Base-by-base conservation (phyloP, 2,329 filamentous ascomycete genomes). In the Trematosphaeria pertusa region DNA sequence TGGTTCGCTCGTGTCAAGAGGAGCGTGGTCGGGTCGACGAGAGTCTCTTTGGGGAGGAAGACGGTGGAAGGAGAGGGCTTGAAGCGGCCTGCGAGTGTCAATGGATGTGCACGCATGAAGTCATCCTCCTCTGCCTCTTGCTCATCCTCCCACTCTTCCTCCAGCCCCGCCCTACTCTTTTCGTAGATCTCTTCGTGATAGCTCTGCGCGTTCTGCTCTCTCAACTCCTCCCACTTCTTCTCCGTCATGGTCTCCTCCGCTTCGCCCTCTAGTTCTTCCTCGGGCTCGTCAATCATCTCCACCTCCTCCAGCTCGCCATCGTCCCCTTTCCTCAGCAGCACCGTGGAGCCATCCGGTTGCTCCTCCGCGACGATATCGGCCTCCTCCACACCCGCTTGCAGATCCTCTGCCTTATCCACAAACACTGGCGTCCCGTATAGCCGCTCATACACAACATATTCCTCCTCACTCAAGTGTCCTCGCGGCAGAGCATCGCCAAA, bases 401-500 rank as follows among this genome's bases (percentile, higher is more conserved):
- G 56, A 31, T 72, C 64, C 50, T 74, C 84, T 3, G 84, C 78
- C 68, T 87, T 83, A 46, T 86, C 84, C 32, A 85, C 79, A 51
- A 89, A 67, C 1, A 71, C 44, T 2, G 91, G 90, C 24, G 86
- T 78, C 1, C 92, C 93, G 68, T 94, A 97, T 12, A 96, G 74
- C 54, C 91, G 81, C 64, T 88, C 85, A 70, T 96, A 96, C 1
- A 96, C 75, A 37, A 75, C 76, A 61, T 87, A 86, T 69, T 96
- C 91, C 42, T 87, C 82, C 1, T 80, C 78, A 24, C 78, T 85
- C 40, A 97, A 71, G 59, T 89, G 84, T 24, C 81, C 85, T 22
- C 84, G 82, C 0, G 92, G 92, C 18, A 97, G 72, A 0, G 81
- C 86, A 62, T 94, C 86, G 51, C 91, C 87, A 69, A 91, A 95